These are phyloP conservation scores for Aureobasidium sp. DNA, from an alignment of 2,329 filamentous ascomycete species.

Conservation along the genomic window DNA sequence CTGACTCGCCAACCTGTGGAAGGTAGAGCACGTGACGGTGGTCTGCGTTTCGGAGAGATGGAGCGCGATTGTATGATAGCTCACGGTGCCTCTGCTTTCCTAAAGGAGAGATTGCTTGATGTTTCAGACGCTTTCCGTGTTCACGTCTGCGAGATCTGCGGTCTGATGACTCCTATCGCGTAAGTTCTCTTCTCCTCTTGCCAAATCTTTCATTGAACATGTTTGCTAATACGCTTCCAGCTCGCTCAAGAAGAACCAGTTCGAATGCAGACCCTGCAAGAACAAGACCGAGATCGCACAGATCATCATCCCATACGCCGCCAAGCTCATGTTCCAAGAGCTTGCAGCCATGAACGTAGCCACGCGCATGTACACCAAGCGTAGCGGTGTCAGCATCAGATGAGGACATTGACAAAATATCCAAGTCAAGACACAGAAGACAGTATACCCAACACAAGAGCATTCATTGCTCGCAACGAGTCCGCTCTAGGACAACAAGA, in stretches of 20 bases:
- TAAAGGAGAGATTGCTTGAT: conserved; percentile 96
- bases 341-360: conserved; percentile 98
- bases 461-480: not conserved
- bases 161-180: conserved; percentile 98
- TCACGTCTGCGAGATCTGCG: conserved; percentile 97
- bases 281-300: conserved; percentile 99
- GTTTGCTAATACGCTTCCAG: conserved; percentile 22
- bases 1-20: conserved; percentile 95
- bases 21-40: conserved; percentile 95
- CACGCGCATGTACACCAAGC: conserved; percentile 80
- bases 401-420: not conserved
- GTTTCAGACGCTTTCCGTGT: conserved; percentile 97
- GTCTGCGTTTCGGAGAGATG: conserved; percentile 99
- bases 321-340: conserved; percentile 97
- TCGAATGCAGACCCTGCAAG: conserved; percentile 95
- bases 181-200: conserved; percentile 49
- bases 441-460: not conserved
- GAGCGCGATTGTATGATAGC: conserved; percentile 99
- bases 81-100: conserved; percentile 92
- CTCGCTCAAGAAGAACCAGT: conserved; percentile 78
- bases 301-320: conserved; percentile 94
- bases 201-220: conserved; percentile 22
- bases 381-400: conserved; percentile 16
- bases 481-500: not conserved
- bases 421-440: not conserved